Evolutionary conservation across 2,329 filamentous ascomycete species (phyloP).

Genomic region (Microcyclosporella mali): DNA sequence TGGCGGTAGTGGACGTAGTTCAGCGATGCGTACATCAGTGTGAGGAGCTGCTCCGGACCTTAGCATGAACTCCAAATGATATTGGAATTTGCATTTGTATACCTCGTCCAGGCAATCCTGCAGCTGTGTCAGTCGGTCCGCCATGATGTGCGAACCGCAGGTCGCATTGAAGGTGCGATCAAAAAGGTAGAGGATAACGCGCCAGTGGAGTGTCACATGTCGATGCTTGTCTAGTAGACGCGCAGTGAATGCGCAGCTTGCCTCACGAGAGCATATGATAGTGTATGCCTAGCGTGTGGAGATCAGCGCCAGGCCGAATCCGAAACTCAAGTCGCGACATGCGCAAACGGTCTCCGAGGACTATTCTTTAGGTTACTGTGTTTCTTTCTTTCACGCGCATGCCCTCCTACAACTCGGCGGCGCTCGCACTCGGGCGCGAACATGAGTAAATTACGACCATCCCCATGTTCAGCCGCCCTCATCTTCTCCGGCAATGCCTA

Average conservation of each 20-base stretch:
- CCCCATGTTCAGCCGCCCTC: background rate
- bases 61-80: constrained; percentile 3
- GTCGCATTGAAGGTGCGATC: background rate
- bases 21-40: constrained; percentile 44
- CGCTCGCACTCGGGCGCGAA: background rate
- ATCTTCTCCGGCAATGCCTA: background rate
- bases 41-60: constrained; percentile 35
- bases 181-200: background rate
- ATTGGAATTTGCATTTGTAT: constrained; percentile 13
- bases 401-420: too few species aligned
- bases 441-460: background rate
- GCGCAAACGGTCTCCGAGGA: too few species aligned
- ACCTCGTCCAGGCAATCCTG: constrained; percentile 82
- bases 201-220: background rate
- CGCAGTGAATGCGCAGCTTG: too few species aligned
- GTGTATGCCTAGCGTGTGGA: too few species aligned
- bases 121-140: constrained; percentile 71
- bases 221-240: background rate
- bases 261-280: too few species aligned
- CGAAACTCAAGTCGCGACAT: too few species aligned
- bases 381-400: too few species aligned
- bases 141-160: constrained; percentile 16
- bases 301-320: too few species aligned
- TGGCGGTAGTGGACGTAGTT: constrained; percentile 40
- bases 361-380: too few species aligned